These are phyloP conservation scores for Syncephalastrum racemosum DNA, from an alignment of 371 early-diverging fungal species.

Conservation along the genomic window DNA sequence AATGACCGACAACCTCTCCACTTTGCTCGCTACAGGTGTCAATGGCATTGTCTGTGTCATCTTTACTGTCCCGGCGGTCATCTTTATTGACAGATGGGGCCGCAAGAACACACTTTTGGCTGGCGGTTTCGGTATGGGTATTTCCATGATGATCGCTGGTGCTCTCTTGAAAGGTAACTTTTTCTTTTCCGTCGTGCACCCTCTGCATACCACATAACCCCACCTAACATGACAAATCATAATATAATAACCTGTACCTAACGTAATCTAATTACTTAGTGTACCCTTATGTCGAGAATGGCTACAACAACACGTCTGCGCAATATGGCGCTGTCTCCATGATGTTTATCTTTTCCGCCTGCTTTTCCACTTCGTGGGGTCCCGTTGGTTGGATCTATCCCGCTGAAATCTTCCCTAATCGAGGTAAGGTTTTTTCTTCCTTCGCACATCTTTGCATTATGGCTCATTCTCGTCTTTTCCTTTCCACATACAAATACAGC, in stretches of 20 bases:
- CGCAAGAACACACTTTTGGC: conserved; percentile 15
- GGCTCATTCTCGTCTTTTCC: too few species aligned
- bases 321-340: conserved; percentile 25
- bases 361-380: conserved; percentile 54
- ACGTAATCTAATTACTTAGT: too few species aligned
- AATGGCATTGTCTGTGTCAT: conserved; percentile 25
- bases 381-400: conserved; percentile 90
- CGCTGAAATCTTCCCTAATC: conserved; percentile 73
- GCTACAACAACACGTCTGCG: conserved; percentile 19
- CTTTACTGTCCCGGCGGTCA: conserved; percentile 22
- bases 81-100: conserved; percentile 22
- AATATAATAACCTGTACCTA: too few species aligned
- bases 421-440: background rate
- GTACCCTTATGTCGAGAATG: conserved; percentile 14
- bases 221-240: too few species aligned
- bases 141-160: conserved; percentile 24
- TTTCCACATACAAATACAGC: too few species aligned
- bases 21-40: conserved; percentile 27
- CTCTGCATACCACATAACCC: too few species aligned
- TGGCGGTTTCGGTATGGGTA: conserved; percentile 22
- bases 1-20: conserved; percentile 17
- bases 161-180: conserved; percentile 28
- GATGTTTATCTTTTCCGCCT: conserved; percentile 25
- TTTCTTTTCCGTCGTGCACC: too few species aligned
- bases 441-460: too few species aligned